Percentiles rank a stretch among this genome's conserved stretches.
phyloP scores from a whole-genome alignment of 495 filamentous ascomycete genomes.

The Penicillium psychrofluorescens region DNA sequence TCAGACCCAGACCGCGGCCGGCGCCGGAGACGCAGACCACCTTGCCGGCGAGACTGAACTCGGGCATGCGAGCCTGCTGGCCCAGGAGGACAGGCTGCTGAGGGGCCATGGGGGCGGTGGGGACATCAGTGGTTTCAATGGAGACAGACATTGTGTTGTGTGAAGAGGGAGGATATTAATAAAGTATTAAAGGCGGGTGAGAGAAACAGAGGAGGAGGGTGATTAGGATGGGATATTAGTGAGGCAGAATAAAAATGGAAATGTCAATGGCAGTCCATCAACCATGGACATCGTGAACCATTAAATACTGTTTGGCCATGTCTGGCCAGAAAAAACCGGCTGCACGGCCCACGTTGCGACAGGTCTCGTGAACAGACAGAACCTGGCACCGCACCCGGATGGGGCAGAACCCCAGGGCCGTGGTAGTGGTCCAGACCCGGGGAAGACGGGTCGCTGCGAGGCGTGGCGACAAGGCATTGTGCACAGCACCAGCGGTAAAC shows the following conservation, averaged over 20 bases:
- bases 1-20: conserved; percentile 71
- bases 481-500: not conserved
- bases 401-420: too few relatives aligned
- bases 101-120: conserved; percentile 16
- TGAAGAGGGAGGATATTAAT: conserved; percentile 2
- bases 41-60: conserved; percentile 72
- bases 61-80: conserved; percentile 49
- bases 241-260: too few relatives aligned
- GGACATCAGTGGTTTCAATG: conserved; percentile 28
- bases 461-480: conserved; percentile 4
- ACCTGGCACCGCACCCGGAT: not conserved
- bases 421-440: not conserved
- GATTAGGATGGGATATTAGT: too few relatives aligned
- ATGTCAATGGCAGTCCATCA: not conserved
- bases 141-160: conserved; percentile 30
- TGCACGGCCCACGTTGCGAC: not conserved
- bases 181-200: not conserved
- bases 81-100: conserved; percentile 22
- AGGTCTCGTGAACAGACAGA: conserved; percentile 6
- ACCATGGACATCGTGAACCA: not conserved
- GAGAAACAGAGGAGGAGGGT: not conserved
- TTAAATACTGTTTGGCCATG: conserved; percentile 1
- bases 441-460: conserved; percentile 2
- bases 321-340: not conserved
- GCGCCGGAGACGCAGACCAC: conserved; percentile 75